phyloP scores from a whole-genome alignment of 768 basidiomycete species.

The Boletus reticuloceps region DNA sequence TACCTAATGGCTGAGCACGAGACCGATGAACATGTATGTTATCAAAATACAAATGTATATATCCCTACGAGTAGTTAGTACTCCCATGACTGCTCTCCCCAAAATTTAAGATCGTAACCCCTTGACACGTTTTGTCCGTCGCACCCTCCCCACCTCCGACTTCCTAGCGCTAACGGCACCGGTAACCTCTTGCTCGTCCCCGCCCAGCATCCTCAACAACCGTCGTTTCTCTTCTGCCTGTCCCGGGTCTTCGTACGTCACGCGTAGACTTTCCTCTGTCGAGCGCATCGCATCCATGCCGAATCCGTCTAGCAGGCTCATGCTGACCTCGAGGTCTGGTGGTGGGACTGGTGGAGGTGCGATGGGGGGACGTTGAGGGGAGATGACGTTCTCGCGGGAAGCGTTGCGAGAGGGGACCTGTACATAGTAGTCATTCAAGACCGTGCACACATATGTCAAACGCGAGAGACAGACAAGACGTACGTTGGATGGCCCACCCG shows the following conservation, averaged over 20 bases:
- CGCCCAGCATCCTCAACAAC: constrained; percentile 52
- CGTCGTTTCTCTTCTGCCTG: constrained; percentile 57
- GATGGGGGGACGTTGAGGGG: constrained; percentile 8
- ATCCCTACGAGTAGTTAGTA: background rate
- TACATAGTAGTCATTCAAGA: too few relatives aligned
- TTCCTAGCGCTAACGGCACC: background rate
- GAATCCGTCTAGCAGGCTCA: constrained; percentile 26
- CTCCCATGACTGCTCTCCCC: background rate
- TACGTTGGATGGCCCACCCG: constrained; percentile 38
- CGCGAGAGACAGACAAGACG: background rate
- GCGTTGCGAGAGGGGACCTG: constrained; percentile 34
- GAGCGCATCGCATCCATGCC: constrained; percentile 7
- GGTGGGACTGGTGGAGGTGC: background rate
- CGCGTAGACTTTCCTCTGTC: constrained; percentile 49
- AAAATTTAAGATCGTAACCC: constrained; percentile 3
- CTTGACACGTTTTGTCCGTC: constrained; percentile 12
- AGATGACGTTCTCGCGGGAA: constrained; percentile 19
- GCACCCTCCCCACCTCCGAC: background rate
- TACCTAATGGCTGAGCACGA: too few relatives aligned
- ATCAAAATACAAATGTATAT: background rate
- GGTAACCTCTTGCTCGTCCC: constrained; percentile 16
- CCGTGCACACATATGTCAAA: background rate
- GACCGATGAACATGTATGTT: too few relatives aligned
- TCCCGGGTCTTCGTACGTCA: constrained; percentile 67
- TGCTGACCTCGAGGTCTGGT: constrained; percentile 23